Evolutionary conservation across 83 land plant genomes (phyloP).

Genomic region (Picea abies): DNA sequence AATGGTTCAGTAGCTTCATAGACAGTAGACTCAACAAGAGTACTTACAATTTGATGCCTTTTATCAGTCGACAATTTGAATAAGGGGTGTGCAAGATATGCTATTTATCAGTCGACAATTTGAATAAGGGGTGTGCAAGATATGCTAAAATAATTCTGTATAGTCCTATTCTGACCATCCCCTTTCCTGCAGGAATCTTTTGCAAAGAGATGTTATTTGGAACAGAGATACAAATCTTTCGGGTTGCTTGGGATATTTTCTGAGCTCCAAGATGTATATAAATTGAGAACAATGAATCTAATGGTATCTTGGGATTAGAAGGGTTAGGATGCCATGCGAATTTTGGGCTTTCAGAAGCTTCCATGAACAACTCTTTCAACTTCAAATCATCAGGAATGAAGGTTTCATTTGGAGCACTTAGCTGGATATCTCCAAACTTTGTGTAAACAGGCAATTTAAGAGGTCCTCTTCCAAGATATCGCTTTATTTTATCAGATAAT

Average conservation of each 20-base stretch:
- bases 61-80: too few species aligned
- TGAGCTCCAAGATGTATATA: too few species aligned
- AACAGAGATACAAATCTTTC: neutral
- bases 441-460: conserved; percentile 24
- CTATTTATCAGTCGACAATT: conserved; percentile 22
- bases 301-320: conserved; percentile 20
- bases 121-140: conserved; percentile 23
- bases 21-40: too few species aligned
- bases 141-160: conserved; percentile 33
- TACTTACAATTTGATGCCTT: conserved; percentile 31
- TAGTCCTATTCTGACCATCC: conserved; percentile 21
- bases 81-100: too few species aligned
- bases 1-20: conserved; percentile 33
- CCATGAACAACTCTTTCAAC: conserved; percentile 35
- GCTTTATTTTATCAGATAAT: neutral
- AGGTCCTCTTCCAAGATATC: neutral
- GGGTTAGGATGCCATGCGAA: conserved; percentile 52
- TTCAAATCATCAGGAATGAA: conserved; percentile 49
- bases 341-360: conserved; percentile 3
- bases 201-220: neutral
- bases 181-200: neutral
- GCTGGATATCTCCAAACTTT: conserved; percentile 14
- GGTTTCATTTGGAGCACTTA: conserved; percentile 33
- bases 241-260: too few species aligned
- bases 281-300: too few species aligned